Evolutionary conservation across 1,284 basidiomycete genomes (phyloP).

Genomic region (Sporisorium graminicola): DNA sequence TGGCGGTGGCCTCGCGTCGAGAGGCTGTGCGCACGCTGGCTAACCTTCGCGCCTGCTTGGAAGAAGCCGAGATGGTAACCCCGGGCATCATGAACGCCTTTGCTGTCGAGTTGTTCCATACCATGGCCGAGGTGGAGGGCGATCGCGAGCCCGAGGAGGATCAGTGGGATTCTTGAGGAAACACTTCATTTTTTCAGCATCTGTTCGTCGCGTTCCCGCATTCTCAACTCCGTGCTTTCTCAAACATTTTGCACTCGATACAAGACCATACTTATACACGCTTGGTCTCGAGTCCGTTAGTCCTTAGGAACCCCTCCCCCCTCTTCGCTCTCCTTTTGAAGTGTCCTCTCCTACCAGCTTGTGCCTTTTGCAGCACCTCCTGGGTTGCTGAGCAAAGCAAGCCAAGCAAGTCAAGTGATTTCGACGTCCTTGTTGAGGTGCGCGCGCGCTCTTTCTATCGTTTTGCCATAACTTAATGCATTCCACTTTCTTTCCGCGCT

Average conservation of each 20-base stretch:
- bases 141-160: conserved; percentile 50
- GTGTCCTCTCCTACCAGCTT: not conserved
- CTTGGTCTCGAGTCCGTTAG: not conserved
- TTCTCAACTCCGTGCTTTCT: too few species aligned
- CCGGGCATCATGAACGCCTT: conserved; percentile 65
- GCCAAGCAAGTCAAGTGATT: too few species aligned
- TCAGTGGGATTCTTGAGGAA: conserved; percentile 35
- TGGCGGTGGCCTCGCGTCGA: conserved; percentile 55
- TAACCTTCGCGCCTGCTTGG: conserved; percentile 47
- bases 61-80: conserved; percentile 60
- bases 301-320: too few species aligned
- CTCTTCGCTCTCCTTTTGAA: not conserved
- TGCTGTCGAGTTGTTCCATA: conserved; percentile 64
- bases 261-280: not conserved
- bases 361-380: too few species aligned
- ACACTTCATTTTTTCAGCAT: not conserved
- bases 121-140: conserved; percentile 57
- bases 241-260: not conserved
- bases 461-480: not conserved
- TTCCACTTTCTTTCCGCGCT: not conserved
- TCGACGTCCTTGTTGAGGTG: too few species aligned
- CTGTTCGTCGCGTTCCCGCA: not conserved
- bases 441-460: not conserved
- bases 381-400: too few species aligned
- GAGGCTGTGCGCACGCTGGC: conserved; percentile 57